A percentile compares a stretch with the other conserved stretches of the same genome.
phyloP scores from a whole-genome alignment of 1,139 yeast species.

The Zygoascus hellenicus region DNA sequence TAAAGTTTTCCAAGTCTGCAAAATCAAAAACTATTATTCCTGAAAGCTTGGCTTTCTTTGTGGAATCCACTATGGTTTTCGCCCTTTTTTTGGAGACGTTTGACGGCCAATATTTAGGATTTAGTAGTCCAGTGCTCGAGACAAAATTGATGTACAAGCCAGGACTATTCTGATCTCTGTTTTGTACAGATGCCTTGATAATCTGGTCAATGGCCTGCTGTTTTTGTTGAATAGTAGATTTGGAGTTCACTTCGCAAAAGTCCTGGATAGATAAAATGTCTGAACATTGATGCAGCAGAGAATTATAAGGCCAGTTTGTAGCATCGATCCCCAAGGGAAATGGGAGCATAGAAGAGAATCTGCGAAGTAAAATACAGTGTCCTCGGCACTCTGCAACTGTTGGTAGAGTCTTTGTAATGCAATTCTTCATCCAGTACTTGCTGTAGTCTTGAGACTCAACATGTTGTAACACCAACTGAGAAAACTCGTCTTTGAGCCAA shows the following conservation, averaged over 20 bases:
- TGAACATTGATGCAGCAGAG: conserved; percentile 55
- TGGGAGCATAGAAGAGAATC: conserved; percentile 50
- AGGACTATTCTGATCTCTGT: conserved; percentile 37
- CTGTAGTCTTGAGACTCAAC: conserved; percentile 45
- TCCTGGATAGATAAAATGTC: conserved; percentile 66
- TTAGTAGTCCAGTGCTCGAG: conserved; percentile 68
- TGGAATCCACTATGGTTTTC: not conserved
- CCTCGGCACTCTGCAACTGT: conserved; percentile 59
- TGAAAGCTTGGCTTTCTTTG: not conserved
- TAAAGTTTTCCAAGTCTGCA: conserved; percentile 60
- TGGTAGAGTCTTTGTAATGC: conserved; percentile 39
- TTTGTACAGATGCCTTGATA: conserved; percentile 43
- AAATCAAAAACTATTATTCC: conserved; percentile 47
- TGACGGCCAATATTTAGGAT: conserved; percentile 71
- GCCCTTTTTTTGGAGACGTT: conserved; percentile 49
- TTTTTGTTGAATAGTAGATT: conserved; percentile 53
- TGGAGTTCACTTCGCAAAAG: conserved; percentile 57
- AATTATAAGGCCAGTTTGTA: conserved; percentile 58
- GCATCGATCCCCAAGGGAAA: conserved; percentile 60
- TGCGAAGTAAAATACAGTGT: conserved; percentile 58
- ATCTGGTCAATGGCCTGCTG: conserved; percentile 52
- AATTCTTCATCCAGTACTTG: conserved; percentile 54
- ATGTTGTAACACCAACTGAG: conserved; percentile 58
- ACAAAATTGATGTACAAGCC: conserved; percentile 65
- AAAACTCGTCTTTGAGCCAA: conserved; percentile 67